Conservation (phyloP, 2,329 filamentous ascomycete species). For the Alternaria consortialis region DNA sequence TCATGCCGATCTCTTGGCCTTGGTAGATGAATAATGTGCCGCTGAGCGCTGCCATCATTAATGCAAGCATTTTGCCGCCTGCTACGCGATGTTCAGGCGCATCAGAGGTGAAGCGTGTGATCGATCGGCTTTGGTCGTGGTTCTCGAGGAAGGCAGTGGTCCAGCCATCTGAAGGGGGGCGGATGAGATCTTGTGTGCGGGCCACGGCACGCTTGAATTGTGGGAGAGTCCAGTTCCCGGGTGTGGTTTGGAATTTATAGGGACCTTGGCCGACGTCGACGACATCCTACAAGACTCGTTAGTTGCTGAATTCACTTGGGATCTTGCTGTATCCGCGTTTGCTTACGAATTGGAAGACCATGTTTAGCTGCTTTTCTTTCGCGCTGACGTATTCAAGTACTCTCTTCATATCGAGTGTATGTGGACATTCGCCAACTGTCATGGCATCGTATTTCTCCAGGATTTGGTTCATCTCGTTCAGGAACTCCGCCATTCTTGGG, state of each 20-base stretch:
- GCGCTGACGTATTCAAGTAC: conserved; percentile 69
- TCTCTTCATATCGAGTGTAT: conserved; percentile 65
- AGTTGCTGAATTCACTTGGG: not conserved
- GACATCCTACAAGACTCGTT: conserved; percentile 47
- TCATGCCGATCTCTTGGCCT: conserved; percentile 62
- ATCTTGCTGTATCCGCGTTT: no score
- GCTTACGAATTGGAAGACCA: conserved; percentile 68
- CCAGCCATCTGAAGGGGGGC: conserved; percentile 50
- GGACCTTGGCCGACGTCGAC: conserved; percentile 49
- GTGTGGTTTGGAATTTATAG: conserved; percentile 49
- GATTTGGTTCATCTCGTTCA: conserved; percentile 70
- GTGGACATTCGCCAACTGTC: conserved; percentile 74
- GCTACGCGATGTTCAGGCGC: conserved; percentile 56
- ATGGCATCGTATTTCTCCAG: conserved; percentile 70
- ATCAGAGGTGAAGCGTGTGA: conserved; percentile 60
- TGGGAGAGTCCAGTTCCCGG: conserved; percentile 43
- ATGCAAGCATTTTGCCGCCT: conserved; percentile 57
- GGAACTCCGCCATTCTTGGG: conserved; percentile 72
- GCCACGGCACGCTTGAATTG: conserved; percentile 44
- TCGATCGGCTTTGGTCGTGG: conserved; percentile 62
- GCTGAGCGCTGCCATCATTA: conserved; percentile 58
- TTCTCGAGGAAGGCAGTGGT: conserved; percentile 64
- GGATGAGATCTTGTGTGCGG: conserved; percentile 44
- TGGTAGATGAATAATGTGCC: conserved; percentile 63
- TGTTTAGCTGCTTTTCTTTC: conserved; percentile 68